Evolutionary conservation across 108 stramenopile genomes (phyloP), one percentile per base, ranked within the genome.

Genomic region (Nitzschia sp.): DNA sequence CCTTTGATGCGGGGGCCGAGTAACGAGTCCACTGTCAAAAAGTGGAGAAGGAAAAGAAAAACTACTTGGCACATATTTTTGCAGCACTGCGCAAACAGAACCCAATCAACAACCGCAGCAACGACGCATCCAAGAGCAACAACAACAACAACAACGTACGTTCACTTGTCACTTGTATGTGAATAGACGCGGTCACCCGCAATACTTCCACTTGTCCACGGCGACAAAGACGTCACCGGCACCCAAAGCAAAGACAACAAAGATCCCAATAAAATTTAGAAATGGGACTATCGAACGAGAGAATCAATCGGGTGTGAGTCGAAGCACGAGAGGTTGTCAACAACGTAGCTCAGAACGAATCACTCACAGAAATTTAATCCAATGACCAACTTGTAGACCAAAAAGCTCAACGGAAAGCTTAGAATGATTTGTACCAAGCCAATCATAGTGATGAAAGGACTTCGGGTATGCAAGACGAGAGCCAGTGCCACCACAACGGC

Each of bases 151-250:
- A n/a, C n/a, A n/a, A n/a, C n/a, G n/a, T n/a, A n/a, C n/a, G n/a
- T n/a, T n/a, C n/a, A n/a, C n/a, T n/a, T n/a, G n/a, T n/a, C n/a
- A n/a, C n/a, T n/a, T n/a, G n/a, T n/a, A n/a, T n/a, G n/a, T n/a
- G n/a, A n/a, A n/a, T n/a, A n/a, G n/a, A n/a, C n/a, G n/a, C n/a
- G n/a, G n/a, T n/a, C n/a, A n/a, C n/a, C n/a, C n/a, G n/a, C n/a
- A n/a, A 70, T 77, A 67, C 46, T 73, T 83, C 78, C 78, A 83
- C 31, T 80, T 83, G 58, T 83, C 82, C 3, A 83, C 63, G 0
- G 71, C 71, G 2, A 78, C 77, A 35, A 72, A 78, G 54, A 78
- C 54, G 68, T 83, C 75, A 56, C 79, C 82, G 9, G 82, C 82
- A 2, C 82, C 82, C 29, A 83, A 36, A 9, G 82, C 82, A 64